phyloP scores from a whole-genome alignment of 23 red algal genomes.

The Gracilaria caudata region DNA sequence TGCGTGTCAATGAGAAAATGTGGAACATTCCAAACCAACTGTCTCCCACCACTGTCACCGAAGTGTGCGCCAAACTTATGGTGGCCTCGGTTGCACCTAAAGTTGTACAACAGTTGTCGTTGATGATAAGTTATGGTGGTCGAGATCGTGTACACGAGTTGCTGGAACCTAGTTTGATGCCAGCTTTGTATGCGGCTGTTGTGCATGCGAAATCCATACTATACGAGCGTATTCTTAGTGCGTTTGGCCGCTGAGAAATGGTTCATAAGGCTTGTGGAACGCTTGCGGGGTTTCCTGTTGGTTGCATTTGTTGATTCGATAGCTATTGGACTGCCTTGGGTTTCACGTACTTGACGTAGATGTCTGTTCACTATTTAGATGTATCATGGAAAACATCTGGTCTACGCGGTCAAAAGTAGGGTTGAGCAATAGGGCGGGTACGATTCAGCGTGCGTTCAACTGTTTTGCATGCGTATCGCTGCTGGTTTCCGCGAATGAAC shows the following conservation, averaged over 20 bases:
- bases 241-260: not conserved
- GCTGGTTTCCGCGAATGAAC: not conserved
- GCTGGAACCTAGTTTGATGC: constrained; percentile 1
- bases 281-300: not conserved
- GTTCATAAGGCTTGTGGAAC: not conserved
- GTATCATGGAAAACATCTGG: constrained; percentile 2
- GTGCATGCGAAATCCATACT: constrained; percentile 1
- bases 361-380: not conserved
- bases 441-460: not conserved
- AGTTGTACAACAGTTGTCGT: not conserved
- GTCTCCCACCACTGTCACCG: not conserved
- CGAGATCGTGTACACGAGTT: not conserved
- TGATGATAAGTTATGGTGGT: constrained; percentile 16
- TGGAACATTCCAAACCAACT: constrained; percentile 14
- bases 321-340: not conserved
- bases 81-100: constrained; percentile 16
- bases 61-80: constrained; percentile 24
- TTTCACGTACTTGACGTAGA: not conserved
- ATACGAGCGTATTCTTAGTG: constrained; percentile 16
- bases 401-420: not conserved
- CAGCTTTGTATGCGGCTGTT: constrained; percentile 3
- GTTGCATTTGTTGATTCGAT: not conserved
- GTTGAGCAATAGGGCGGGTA: constrained; percentile 2
- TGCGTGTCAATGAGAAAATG: not conserved
- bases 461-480: not conserved